phyloP scores from a whole-genome alignment of 2,329 filamentous ascomycete genomes.

The Didymella sp. region DNA sequence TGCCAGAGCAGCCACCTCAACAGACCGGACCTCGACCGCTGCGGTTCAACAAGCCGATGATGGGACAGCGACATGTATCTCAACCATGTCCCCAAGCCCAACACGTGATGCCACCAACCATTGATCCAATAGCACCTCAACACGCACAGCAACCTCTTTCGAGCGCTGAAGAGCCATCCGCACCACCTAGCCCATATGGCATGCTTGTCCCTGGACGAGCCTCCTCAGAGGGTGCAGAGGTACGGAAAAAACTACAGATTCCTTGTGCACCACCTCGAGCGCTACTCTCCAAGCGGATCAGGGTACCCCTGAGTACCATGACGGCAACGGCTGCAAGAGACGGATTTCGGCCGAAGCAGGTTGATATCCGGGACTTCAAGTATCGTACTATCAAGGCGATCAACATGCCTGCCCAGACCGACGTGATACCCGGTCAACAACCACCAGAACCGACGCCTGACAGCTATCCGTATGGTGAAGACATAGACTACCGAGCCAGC shows the following conservation, averaged over 20 bases:
- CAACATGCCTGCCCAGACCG: slow-evolving; percentile 21
- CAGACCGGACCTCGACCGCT: too few species aligned
- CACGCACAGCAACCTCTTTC: not conserved
- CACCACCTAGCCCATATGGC: not conserved
- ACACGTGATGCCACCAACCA: not conserved
- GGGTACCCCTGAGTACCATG: not conserved
- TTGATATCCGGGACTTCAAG: slow-evolving; percentile 7
- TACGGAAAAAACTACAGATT: not conserved
- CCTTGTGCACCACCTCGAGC: not conserved
- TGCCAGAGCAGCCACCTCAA: not conserved
- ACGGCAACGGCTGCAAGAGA: not conserved
- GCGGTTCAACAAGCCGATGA: not conserved
- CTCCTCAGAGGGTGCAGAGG: not conserved
- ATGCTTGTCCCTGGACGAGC: not conserved
- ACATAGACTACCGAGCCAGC: slow-evolving; percentile 20
- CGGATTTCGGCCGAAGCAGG: not conserved
- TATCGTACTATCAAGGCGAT: slow-evolving; percentile 27
- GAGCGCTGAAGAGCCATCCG: not conserved
- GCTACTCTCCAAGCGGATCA: not conserved
- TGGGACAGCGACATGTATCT: not conserved
- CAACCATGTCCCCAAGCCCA: not conserved
- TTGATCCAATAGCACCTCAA: not conserved
- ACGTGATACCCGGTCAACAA: slow-evolving; percentile 1
- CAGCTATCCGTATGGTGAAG: slow-evolving; percentile 18
- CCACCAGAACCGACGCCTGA: slow-evolving; percentile 13